Evolutionary conservation across 306 rosid species (phyloP).

Genomic region (Citrullus amarus): DNA sequence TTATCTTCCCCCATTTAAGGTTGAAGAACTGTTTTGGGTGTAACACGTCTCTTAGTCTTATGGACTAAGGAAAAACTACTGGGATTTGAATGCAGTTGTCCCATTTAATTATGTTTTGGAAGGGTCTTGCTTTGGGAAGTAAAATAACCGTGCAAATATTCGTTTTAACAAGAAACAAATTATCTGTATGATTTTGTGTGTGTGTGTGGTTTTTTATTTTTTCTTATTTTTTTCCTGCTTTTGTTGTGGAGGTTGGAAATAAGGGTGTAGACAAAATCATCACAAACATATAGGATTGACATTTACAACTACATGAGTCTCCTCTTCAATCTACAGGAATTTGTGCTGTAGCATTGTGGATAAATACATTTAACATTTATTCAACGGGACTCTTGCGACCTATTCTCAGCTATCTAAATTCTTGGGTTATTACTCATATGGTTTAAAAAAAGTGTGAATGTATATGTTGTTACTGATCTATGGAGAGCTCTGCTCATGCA

Average conservation of each 20-base stretch:
- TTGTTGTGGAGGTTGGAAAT: not conserved
- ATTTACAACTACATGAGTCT: not conserved
- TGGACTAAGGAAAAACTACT: not conserved
- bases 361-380: not conserved
- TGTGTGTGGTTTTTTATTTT: too few species aligned
- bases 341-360: not conserved
- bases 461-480: not conserved
- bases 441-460: not conserved
- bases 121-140: not conserved
- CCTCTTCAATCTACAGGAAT: not conserved
- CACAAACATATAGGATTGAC: not conserved
- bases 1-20: not conserved
- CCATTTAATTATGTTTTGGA: not conserved
- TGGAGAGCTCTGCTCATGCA: not conserved
- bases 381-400: not conserved
- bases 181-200: not conserved
- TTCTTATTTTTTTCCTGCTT: not conserved
- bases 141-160: not conserved
- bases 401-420: not conserved
- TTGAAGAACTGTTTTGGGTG: not conserved
- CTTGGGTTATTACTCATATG: not conserved
- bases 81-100: not conserved
- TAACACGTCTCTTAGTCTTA: not conserved
- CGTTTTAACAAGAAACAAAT: too few species aligned
- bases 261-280: not conserved